Evolutionary conservation across 257 asterid species (phyloP).

Genomic region (Orobanche coerulescens): DNA sequence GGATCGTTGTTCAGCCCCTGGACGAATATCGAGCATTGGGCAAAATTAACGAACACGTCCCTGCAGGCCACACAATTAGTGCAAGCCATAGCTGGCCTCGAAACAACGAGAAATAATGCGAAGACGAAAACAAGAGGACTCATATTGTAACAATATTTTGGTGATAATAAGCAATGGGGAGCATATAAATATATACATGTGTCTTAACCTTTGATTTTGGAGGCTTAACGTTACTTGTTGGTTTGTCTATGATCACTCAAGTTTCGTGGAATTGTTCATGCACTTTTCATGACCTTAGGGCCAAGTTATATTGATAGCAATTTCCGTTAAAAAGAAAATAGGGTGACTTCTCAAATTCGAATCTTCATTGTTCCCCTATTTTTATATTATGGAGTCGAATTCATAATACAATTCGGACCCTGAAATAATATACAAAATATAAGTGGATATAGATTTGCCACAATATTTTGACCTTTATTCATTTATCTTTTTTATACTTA

Average conservation of each 20-base stretch:
- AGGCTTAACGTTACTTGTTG: constrained; percentile 10
- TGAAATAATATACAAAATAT: too few species aligned
- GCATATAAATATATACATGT: not conserved
- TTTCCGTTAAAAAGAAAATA: not conserved
- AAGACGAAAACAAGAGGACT: not conserved
- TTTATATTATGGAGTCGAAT: too few species aligned
- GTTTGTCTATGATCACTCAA: not conserved
- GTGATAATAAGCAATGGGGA: not conserved
- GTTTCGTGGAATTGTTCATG: constrained; percentile 13
- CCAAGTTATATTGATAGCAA: not conserved
- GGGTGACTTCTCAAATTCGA: too few species aligned
- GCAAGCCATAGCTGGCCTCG: not conserved
- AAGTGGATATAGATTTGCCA: too few species aligned
- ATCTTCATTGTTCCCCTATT: too few species aligned
- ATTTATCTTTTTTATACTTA: too few species aligned
- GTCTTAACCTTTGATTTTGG: not conserved
- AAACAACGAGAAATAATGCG: not conserved
- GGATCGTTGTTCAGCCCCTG: constrained; percentile 11
- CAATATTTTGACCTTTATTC: too few species aligned
- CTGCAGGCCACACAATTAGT: constrained; percentile 3
- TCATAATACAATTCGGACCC: too few species aligned
- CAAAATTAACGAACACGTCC: constrained; percentile 25
- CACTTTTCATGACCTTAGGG: constrained; percentile 6
- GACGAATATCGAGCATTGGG: constrained; percentile 9
- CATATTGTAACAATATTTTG: not conserved